phyloP scores from a whole-genome alignment of 805 yeast species.

The Cephaloascus albidus region DNA sequence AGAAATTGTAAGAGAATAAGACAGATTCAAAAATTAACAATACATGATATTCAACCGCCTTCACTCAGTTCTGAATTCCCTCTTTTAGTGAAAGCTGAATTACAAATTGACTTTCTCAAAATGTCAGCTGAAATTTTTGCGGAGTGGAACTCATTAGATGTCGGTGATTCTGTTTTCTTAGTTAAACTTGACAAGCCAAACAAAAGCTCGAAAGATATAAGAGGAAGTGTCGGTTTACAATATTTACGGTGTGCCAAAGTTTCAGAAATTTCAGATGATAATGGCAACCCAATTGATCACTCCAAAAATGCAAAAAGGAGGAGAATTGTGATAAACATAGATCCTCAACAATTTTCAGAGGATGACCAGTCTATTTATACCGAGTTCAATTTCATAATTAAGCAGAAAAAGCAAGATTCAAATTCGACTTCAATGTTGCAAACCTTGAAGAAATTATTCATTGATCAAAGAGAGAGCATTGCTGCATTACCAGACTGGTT shows the following conservation, averaged over 20 bases:
- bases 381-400: not conserved
- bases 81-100: not conserved
- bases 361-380: not conserved
- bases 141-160: not conserved
- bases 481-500: not conserved
- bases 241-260: not conserved
- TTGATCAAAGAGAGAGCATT: not conserved
- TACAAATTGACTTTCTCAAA: not conserved
- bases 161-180: not conserved
- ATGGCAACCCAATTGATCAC: not conserved
- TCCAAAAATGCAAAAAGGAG: not conserved
- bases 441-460: not conserved
- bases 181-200: not conserved
- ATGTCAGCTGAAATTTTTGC: not conserved
- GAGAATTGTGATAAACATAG: not conserved
- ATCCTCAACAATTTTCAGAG: not conserved
- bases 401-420: no score
- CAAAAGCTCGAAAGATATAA: not conserved
- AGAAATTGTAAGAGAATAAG: not conserved
- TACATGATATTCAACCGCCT: not conserved
- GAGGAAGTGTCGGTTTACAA: no score
- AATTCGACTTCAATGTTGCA: no score
- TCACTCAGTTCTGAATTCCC: not conserved
- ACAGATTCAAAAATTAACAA: not conserved
- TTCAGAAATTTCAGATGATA: not conserved